A percentile compares a stretch with the other conserved stretches of the same genome.
Conservation (phyloP, 371 early-diverging fungal species). For the Entomophthora muscae region DNA sequence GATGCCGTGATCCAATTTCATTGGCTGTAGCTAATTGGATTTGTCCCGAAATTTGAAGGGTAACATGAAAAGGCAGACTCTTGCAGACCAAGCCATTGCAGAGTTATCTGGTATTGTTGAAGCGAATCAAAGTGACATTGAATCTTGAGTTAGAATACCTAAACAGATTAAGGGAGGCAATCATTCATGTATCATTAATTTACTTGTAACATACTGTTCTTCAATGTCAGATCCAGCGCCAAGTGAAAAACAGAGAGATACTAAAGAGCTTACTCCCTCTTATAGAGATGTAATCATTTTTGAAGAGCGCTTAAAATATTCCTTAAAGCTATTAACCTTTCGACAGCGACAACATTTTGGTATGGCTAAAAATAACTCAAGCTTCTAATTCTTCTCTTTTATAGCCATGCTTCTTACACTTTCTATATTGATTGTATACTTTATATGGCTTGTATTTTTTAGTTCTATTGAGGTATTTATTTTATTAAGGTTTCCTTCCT, state of each 20-base stretch:
- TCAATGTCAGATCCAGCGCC: not conserved
- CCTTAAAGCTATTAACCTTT: not conserved
- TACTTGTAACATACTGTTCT: not conserved
- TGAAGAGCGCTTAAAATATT: constrained; percentile 3
- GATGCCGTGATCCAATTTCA: too few species aligned
- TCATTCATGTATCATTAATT: too few species aligned
- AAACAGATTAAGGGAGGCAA: too few species aligned
- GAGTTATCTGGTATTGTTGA: too few species aligned
- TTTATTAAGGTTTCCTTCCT: not conserved
- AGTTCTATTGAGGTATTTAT: not conserved
- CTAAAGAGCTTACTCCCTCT: not conserved
- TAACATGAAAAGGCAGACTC: too few species aligned
- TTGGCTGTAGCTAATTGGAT: too few species aligned
- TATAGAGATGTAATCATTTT: constrained; percentile 2
- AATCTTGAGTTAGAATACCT: too few species aligned
- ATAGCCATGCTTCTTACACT: not conserved
- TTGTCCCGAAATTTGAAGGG: too few species aligned
- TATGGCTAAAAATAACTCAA: not conserved
- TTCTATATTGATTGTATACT: not conserved
- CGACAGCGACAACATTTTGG: constrained; percentile 1
- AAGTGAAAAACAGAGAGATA: not conserved
- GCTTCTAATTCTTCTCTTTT: too few species aligned
- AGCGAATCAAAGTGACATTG: too few species aligned
- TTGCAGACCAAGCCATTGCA: too few species aligned
- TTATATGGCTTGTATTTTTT: not conserved